Base-by-base conservation (phyloP, 805 yeast species). In the Candida tammaniensis region DNA sequence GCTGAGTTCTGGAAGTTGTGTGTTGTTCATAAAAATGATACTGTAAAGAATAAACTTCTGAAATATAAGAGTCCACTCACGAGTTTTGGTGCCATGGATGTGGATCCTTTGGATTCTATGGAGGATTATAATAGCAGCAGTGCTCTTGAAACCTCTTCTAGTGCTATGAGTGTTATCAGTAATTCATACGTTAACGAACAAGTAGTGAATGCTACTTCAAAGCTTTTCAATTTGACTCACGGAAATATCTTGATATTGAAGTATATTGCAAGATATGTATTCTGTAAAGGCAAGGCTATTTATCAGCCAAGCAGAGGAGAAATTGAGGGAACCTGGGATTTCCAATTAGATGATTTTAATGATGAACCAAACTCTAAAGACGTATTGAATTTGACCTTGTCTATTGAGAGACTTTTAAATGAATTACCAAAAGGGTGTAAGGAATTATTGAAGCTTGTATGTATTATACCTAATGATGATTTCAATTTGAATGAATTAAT, bases 401-500 rank as follows among this genome's bases (percentile, higher is more conserved):
- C 51, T 12, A 49, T 64, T 5, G 29, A 39, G 2, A 29, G 37
- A 10, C 58, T 59, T 7, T 24, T 52, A 10, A 34, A 48, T 3
- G 32, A 57, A 13, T 20, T 53, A 15, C 39, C 46, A 6, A 27
- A 34, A 2, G 49, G 47, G 13, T 54, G 53, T 5, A 33, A 35
- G 16, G 15, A 28, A 1, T 27, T 60, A 12, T 43, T 74, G 30
- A 62, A 65, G 23, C 61, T 53, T 43, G 74, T 75, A 2, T 64
- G 74, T 1, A 59, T 75, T 17, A 56, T 69, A 7, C 57, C 67
- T 30, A 51, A 39, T 12, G 55, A 66, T 21, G 39, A 59, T 18
- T 65, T 72, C 51, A 47, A 48, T 13, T 40, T 68, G 28, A 57
- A 56, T 5, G 76, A 64, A 28, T 46, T 74, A 14, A 51, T 58